Evolutionary conservation across 352 stramenopile genomes (phyloP).

Genomic region (Phytophthora citrophthora): DNA sequence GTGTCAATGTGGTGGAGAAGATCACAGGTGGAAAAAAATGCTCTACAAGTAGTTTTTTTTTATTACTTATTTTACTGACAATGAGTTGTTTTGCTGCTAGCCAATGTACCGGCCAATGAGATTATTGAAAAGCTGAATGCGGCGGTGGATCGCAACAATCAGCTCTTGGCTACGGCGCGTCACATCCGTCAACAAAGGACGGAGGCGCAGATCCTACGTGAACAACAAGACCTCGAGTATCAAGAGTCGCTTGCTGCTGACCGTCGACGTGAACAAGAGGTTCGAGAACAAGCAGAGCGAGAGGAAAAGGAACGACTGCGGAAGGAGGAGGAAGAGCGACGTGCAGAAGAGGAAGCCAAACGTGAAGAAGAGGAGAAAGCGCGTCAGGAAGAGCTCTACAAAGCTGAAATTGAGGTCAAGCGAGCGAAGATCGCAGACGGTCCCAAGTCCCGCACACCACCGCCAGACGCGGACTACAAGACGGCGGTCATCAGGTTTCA

Average conservation of each 20-base stretch:
- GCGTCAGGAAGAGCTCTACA: conserved; percentile 40
- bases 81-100: conserved; percentile 30
- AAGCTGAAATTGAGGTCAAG: conserved; percentile 66
- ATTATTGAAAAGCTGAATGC: conserved; percentile 68
- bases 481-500: conserved; percentile 84
- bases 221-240: conserved; percentile 95
- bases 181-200: conserved; percentile 73
- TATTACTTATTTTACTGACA: background rate
- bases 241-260: conserved; percentile 92
- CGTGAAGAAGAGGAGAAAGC: conserved; percentile 34
- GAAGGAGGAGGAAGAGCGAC: conserved; percentile 47
- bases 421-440: conserved; percentile 47
- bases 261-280: conserved; percentile 75
- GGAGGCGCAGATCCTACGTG: conserved; percentile 87
- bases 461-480: conserved; percentile 63
- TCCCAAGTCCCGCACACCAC: conserved; percentile 56
- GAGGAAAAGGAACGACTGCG: conserved; percentile 46
- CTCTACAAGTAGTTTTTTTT: background rate
- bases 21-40: conserved; percentile 61
- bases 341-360: conserved; percentile 32
- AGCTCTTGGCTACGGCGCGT: conserved; percentile 73
- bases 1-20: conserved; percentile 87
- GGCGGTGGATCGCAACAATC: conserved; percentile 76
- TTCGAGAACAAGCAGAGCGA: conserved; percentile 50
- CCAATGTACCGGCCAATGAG: conserved; percentile 60